Conservation (phyloP, 2,329 filamentous ascomycete genomes). For the Fusarium fujikuroi region DNA sequence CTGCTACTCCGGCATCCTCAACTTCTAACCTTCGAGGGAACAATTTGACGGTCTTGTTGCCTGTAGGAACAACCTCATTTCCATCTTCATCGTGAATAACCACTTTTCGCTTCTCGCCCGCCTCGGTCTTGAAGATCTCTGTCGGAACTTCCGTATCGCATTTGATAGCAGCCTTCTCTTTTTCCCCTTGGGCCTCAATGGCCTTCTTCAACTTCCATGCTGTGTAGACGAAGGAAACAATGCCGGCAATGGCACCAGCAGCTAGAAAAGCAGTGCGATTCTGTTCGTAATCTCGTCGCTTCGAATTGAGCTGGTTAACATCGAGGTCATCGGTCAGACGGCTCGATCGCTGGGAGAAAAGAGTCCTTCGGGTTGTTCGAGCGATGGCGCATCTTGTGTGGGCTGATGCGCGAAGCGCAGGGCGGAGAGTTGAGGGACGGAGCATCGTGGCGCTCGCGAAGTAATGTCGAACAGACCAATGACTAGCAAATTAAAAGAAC, state of each 20-base stretch:
- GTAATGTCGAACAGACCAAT: conserved; percentile 2
- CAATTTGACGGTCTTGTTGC: conserved; percentile 79
- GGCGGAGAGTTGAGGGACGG: conserved; percentile 47
- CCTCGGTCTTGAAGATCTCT: conserved; percentile 60
- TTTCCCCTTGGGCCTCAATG: conserved; percentile 48
- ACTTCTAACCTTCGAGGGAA: conserved; percentile 81
- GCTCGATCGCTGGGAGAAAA: conserved; percentile 45
- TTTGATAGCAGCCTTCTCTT: conserved; percentile 56
- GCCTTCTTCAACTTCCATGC: conserved; percentile 62
- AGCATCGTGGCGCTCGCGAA: conserved; percentile 43
- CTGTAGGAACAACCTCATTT: conserved; percentile 80
- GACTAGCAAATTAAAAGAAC: neutral
- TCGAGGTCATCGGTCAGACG: conserved; percentile 62
- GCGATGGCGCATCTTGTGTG: conserved; percentile 38
- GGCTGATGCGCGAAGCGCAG: conserved; percentile 41
- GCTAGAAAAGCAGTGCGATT: conserved; percentile 63
- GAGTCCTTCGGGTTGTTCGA: conserved; percentile 41
- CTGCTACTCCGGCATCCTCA: conserved; percentile 52
- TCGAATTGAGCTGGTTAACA: conserved; percentile 58
- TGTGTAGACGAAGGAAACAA: conserved; percentile 62
- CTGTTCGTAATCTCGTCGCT: conserved; percentile 61
- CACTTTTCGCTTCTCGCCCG: conserved; percentile 64
- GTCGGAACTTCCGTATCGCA: conserved; percentile 53
- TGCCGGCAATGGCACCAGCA: conserved; percentile 61
- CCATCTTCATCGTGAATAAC: conserved; percentile 75